These are phyloP conservation scores for Lepiota brunneoincarnata DNA, from an alignment of 768 basidiomycete species.

Conservation along the genomic window DNA sequence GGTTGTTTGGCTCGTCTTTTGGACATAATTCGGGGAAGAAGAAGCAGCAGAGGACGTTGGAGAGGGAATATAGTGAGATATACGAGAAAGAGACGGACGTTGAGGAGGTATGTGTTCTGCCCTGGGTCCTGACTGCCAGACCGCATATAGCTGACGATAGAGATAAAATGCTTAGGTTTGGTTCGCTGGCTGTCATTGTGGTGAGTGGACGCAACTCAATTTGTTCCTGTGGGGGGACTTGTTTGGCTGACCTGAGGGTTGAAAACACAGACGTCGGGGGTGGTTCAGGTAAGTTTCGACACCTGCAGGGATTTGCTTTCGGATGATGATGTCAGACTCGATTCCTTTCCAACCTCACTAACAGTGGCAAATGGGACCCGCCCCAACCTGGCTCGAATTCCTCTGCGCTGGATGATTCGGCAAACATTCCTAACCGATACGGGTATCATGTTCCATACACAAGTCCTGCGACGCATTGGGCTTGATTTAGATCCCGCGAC, in stretches of 20 bases:
- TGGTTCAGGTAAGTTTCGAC: slow-evolving; percentile 34
- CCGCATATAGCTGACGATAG: neutral
- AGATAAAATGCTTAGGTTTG: slow-evolving; percentile 19
- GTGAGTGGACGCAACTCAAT: slow-evolving; percentile 21
- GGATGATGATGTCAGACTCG: neutral
- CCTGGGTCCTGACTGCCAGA: too few species aligned
- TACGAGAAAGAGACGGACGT: slow-evolving; percentile 30
- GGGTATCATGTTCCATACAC: slow-evolving; percentile 57
- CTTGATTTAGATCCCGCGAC: slow-evolving; percentile 30
- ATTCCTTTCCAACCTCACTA: too few species aligned
- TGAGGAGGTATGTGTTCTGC: slow-evolving; percentile 42
- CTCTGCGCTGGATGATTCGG: slow-evolving; percentile 69
- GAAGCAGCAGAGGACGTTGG: slow-evolving; percentile 15
- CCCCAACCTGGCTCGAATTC: slow-evolving; percentile 46
- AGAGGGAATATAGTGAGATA: slow-evolving; percentile 25
- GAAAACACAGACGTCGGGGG: slow-evolving; percentile 49
- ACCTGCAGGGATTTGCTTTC: neutral
- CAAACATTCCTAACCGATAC: slow-evolving; percentile 55
- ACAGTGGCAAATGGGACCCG: slow-evolving; percentile 36
- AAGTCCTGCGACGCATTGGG: slow-evolving; percentile 38
- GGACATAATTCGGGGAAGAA: slow-evolving; percentile 5
- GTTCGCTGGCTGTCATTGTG: slow-evolving; percentile 44
- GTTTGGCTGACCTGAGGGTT: neutral
- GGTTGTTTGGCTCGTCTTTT: too few species aligned
- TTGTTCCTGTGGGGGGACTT: neutral